Percentiles rank a stretch among this genome's conserved stretches.
Conservation (phyloP, 2,329 filamentous ascomycete species). For the Colletotrichum cereale region DNA sequence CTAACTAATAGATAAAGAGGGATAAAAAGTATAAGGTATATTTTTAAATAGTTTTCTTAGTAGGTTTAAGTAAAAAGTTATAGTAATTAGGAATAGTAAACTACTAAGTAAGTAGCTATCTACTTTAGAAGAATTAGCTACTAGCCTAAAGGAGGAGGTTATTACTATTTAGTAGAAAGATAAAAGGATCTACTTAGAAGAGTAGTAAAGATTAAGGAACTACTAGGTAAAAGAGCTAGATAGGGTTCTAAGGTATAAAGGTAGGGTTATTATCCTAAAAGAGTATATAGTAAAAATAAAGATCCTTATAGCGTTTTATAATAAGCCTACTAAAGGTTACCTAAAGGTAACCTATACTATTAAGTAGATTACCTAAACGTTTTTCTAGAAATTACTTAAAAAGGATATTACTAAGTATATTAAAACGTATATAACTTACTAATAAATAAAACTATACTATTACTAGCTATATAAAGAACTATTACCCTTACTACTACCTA, state of each 20-base stretch:
- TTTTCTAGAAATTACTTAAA: too few species aligned
- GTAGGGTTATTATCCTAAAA: neutral
- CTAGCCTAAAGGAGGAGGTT: neutral
- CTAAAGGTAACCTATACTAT: too few species aligned
- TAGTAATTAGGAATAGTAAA: neutral
- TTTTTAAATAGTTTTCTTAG: neutral
- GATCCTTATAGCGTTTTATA: neutral
- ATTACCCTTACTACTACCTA: too few species aligned
- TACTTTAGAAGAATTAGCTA: neutral
- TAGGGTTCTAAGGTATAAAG: neutral
- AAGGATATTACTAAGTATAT: too few species aligned
- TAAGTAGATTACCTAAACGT: too few species aligned
- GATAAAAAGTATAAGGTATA: neutral
- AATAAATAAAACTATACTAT: too few species aligned
- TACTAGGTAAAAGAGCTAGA: too few species aligned
- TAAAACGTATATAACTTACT: too few species aligned
- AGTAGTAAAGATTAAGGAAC: too few species aligned
- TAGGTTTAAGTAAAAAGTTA: neutral
- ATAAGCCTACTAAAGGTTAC: too few species aligned
- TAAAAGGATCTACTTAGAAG: neutral
- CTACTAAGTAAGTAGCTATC: neutral
- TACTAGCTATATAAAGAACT: too few species aligned
- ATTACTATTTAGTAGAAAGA: fast-evolving
- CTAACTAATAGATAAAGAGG: neutral
- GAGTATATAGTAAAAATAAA: neutral